Evolutionary conservation across 2,329 filamentous ascomycete genomes (phyloP), one percentile per base, ranked within the genome.

Genomic region (Neodidymelliopsis sp.): DNA sequence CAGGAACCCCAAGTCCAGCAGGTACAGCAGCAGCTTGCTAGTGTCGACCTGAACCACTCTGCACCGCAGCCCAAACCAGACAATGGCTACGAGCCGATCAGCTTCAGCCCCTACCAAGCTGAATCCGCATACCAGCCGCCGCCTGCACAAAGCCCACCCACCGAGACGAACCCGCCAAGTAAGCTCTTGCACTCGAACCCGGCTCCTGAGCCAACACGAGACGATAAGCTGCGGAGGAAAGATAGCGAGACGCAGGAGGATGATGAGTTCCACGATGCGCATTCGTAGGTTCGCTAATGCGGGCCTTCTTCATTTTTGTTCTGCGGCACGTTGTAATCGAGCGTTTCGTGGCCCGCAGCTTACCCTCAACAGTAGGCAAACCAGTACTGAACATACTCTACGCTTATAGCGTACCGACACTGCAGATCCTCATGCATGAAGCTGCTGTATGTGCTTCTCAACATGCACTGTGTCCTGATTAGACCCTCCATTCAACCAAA

Each of bases 241-340:
- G 77, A 80, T 54, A 75, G 72, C 22, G 65, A 76, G 41, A 74
- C 73, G 10, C 67, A 74, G 5, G 70, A 72, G 29, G 71, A 76
- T 22, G 77, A 80, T 28, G 73, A 75, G 30, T 80, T 80, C 49
- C 71, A 77, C 36, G 78, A 80, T 65, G 78, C 78, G 6, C 72
- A 77, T 38, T 69, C 71, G 41, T 74, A 62, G 50, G 31, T 41
- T 29, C 13, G 18, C 25, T 22, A 16, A 43, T 15, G 29, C 30
- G 38, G 44, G 34, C 37, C 46, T 29, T 24, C 2, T 52, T 16
- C 27, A 38, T 42, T n/a, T 22, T 36, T 7, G 27, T 45, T 35
- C 31, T 39, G 16, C 30, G 30, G 40, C 35, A 45, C 41, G 30
- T 45, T 41, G 20, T 45, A 35, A 40, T 50, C 24, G 24, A 45